Conservation (phyloP, 2,329 filamentous ascomycete species). For the Xylaria sp. region DNA sequence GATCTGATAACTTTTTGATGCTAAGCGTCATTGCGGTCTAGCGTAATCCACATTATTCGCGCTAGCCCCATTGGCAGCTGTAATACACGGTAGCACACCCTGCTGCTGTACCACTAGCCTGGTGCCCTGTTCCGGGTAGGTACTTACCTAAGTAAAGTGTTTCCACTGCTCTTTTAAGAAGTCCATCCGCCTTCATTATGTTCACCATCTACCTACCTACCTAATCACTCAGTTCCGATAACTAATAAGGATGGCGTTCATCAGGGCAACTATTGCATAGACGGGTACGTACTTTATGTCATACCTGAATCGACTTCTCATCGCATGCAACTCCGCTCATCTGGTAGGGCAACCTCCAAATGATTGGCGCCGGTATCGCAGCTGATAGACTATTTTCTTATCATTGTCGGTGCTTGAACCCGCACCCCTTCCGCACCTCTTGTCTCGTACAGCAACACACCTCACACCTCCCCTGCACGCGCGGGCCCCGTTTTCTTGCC, state of each 20-base stretch:
- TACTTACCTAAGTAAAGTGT: too few species aligned
- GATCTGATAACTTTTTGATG: conserved; percentile 39
- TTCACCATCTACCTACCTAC: too few species aligned
- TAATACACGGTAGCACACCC: not conserved
- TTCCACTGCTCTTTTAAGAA: too few species aligned
- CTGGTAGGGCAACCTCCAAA: not conserved
- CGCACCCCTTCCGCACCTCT: conserved; percentile 11
- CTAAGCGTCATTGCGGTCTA: conserved; percentile 27
- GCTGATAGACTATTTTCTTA: not conserved
- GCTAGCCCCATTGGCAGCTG: conserved; percentile 12
- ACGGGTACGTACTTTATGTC: not conserved
- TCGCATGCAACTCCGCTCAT: not conserved
- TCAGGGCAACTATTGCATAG: too few species aligned
- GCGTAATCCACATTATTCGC: conserved; percentile 9
- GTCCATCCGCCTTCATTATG: too few species aligned
- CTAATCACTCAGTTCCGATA: too few species aligned
- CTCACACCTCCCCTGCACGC: too few species aligned
- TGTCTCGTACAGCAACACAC: not conserved
- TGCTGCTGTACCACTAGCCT: not conserved
- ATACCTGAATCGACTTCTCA: not conserved
- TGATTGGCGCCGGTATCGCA: conserved; percentile 29
- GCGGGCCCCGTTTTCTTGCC: not conserved
- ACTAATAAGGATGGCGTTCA: too few species aligned
- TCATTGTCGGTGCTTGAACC: not conserved
- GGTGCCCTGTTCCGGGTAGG: not conserved